Conservation (phyloP, 2,329 filamentous ascomycete species). For the Trichoderma sp. region DNA sequence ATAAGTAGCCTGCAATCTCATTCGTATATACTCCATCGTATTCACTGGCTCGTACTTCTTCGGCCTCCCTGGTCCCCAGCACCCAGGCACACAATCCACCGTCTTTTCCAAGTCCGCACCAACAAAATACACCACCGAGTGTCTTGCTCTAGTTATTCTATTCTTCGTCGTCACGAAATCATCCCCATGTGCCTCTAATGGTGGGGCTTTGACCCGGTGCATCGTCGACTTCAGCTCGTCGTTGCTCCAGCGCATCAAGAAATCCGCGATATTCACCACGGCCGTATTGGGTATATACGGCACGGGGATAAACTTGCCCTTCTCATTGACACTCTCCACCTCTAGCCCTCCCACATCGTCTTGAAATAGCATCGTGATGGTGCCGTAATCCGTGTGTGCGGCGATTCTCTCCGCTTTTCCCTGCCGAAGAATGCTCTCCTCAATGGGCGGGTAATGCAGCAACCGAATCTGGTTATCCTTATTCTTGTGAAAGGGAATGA, state of each 20-base stretch:
- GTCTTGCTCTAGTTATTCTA: conserved; percentile 54
- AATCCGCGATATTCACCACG: conserved; percentile 47
- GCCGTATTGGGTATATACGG: conserved; percentile 41
- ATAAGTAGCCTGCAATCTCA: conserved; percentile 34
- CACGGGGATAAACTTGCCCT: conserved; percentile 41
- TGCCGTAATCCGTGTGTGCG: conserved; percentile 43
- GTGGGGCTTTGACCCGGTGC: conserved; percentile 50
- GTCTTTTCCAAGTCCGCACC: conserved; percentile 52
- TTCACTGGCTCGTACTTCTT: conserved; percentile 54
- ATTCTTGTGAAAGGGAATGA: conserved; percentile 63
- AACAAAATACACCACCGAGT: conserved; percentile 65
- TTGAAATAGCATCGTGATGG: conserved; percentile 54
- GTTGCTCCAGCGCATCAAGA: conserved; percentile 47
- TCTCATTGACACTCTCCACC: conserved; percentile 46
- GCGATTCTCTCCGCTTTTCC: conserved; percentile 35
- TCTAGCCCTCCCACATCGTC: conserved; percentile 51
- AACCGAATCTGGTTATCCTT: conserved; percentile 61
- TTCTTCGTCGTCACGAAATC: conserved; percentile 36
- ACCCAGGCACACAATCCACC: conserved; percentile 57
- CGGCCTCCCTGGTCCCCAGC: conserved; percentile 46
- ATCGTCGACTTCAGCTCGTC: conserved; percentile 41
- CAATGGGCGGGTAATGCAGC: conserved; percentile 53
- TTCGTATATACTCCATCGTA: conserved; percentile 37
- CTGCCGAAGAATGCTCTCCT: conserved; percentile 36
- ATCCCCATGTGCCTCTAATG: neutral